These are phyloP conservation scores for Ogataea sp. DNA, from an alignment of 805 yeast species.

Conservation along the genomic window DNA sequence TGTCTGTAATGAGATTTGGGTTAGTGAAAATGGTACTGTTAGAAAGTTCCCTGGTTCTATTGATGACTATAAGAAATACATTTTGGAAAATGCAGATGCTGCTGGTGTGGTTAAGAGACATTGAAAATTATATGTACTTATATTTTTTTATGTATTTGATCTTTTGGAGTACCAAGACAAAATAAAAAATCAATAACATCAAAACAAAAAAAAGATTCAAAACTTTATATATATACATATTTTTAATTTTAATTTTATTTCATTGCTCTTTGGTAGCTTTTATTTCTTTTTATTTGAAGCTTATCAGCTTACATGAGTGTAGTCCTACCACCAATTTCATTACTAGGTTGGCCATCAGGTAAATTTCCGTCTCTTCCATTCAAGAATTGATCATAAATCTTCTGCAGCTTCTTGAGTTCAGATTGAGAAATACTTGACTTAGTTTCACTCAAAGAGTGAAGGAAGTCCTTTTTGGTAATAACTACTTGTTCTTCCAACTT, in stretches of 20 bases:
- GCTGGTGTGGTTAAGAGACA: slow-evolving; percentile 91
- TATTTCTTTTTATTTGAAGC: neutral
- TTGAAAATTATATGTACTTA: slow-evolving; percentile 19
- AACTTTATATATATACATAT: neutral
- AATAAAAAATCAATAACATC: too few species aligned
- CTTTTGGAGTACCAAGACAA: too few species aligned
- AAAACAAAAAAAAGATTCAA: too few species aligned
- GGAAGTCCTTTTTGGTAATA: slow-evolving; percentile 48
- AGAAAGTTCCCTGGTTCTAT: slow-evolving; percentile 74
- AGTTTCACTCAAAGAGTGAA: slow-evolving; percentile 61
- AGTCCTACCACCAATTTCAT: slow-evolving; percentile 76
- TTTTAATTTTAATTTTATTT: neutral
- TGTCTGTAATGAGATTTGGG: slow-evolving; percentile 94
- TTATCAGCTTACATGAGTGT: slow-evolving; percentile 53
- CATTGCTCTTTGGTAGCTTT: too few species aligned
- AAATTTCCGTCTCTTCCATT: slow-evolving; percentile 71
- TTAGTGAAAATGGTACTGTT: slow-evolving; percentile 80
- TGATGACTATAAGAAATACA: slow-evolving; percentile 83
- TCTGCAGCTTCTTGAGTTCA: slow-evolving; percentile 55
- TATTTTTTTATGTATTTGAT: neutral
- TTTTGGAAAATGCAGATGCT: slow-evolving; percentile 65
- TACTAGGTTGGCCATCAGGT: slow-evolving; percentile 79
- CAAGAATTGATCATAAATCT: slow-evolving; percentile 65
- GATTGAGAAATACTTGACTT: slow-evolving; percentile 80
- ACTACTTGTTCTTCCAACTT: slow-evolving; percentile 23